phyloP scores from a whole-genome alignment of 2,329 filamentous ascomycete species.

The Dendrostoma leiphaemia region DNA sequence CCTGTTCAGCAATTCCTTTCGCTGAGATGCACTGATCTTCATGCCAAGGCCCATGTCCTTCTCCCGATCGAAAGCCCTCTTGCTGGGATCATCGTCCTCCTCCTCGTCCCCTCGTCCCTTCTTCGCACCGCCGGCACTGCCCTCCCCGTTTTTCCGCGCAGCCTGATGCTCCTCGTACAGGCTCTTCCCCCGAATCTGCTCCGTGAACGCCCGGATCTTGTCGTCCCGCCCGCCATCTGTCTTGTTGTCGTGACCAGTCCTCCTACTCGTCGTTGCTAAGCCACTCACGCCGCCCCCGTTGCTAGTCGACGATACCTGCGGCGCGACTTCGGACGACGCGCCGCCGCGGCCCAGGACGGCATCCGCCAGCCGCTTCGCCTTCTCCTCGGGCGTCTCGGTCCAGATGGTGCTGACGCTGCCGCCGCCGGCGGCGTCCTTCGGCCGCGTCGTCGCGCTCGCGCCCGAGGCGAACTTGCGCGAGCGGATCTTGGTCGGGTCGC shows the following conservation, averaged over 20 bases:
- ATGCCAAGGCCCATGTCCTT: constrained; percentile 86
- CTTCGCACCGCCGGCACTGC: constrained; percentile 25
- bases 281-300: constrained; percentile 37
- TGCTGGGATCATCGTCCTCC: constrained; percentile 87
- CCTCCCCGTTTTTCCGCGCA: constrained; percentile 27
- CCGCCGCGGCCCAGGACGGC: constrained; percentile 74
- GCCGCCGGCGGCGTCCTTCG: constrained; percentile 34
- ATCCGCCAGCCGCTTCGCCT: constrained; percentile 75
- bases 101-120: constrained; percentile 44
- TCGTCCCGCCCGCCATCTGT: constrained; percentile 51
- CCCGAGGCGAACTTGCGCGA: constrained; percentile 79
- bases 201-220: constrained; percentile 51
- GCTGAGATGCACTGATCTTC: constrained; percentile 69
- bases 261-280: too few relatives aligned
- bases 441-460: constrained; percentile 8
- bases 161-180: constrained; percentile 58
- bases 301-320: not conserved
- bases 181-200: constrained; percentile 54
- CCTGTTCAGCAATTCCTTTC: constrained; percentile 74
- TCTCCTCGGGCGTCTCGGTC: constrained; percentile 90
- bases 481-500: constrained; percentile 79
- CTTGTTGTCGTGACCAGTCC: constrained; percentile 27
- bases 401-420: constrained; percentile 69
- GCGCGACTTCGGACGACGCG: constrained; percentile 32
- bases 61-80: constrained; percentile 82